A percentile compares a stretch with the other conserved stretches of the same genome.
Conservation (phyloP, 73 alveolate species). For the Tetrahymena borealis region DNA sequence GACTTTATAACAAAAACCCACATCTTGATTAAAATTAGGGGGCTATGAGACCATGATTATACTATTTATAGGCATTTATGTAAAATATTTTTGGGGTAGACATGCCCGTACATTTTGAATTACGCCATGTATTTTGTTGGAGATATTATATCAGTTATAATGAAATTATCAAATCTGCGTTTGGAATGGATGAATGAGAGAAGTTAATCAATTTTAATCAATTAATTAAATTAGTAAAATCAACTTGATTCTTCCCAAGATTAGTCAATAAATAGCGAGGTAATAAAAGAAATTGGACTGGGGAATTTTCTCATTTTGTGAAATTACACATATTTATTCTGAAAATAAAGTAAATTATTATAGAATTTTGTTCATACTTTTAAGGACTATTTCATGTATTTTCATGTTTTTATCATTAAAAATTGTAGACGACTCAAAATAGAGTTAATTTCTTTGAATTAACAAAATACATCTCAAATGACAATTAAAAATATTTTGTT, state of each 20-base stretch:
- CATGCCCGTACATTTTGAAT: background rate
- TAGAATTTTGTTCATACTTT: background rate
- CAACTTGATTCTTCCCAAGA: background rate
- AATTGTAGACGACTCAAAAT: too few species aligned
- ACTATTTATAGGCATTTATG: background rate
- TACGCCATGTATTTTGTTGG: background rate
- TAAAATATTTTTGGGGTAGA: background rate
- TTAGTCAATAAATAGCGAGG: background rate
- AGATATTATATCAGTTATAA: background rate
- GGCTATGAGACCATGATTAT: too few species aligned
- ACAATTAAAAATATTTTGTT: too few species aligned
- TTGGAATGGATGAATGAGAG: background rate
- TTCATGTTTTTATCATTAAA: background rate
- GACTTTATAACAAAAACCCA: background rate
- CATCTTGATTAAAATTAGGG: background rate
- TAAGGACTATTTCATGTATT: background rate
- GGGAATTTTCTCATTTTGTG: background rate
- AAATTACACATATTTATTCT: background rate
- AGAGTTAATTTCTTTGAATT: too few species aligned
- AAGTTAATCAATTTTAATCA: background rate
- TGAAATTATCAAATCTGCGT: background rate
- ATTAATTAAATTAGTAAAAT: background rate
- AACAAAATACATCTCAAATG: too few species aligned
- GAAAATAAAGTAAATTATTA: background rate
- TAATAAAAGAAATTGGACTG: background rate